These are phyloP conservation scores for Dactylis glomerata DNA, from an alignment of 176 grass and related monocot genomes.

Conservation along the genomic window DNA sequence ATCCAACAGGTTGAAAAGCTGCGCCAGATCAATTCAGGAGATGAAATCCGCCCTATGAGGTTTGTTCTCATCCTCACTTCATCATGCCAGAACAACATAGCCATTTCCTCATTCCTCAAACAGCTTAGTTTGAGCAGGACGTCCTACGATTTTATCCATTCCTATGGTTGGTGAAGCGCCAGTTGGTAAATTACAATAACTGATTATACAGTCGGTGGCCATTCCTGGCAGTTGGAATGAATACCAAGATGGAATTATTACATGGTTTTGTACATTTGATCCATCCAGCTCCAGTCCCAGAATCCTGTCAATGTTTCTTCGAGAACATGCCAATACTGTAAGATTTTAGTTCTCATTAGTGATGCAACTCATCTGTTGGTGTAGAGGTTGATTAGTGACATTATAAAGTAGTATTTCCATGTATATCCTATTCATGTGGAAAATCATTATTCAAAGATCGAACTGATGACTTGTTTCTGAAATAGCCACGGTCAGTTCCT, in stretches of 20 bases:
- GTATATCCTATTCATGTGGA: not conserved
- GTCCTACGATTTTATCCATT: slow-evolving; percentile 54
- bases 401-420: not conserved
- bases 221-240: not conserved
- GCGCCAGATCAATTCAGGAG: slow-evolving; percentile 49
- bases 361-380: not conserved
- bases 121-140: slow-evolving; percentile 47
- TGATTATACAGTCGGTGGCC: not conserved
- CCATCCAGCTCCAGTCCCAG: not conserved
- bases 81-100: not conserved
- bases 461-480: not conserved
- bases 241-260: slow-evolving; percentile 14
- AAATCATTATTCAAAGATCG: not conserved
- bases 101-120: not conserved
- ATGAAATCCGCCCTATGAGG: slow-evolving; percentile 53
- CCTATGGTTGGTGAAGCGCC: slow-evolving; percentile 46
- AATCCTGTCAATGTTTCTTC: no score
- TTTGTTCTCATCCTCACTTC: slow-evolving; percentile 15
- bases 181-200: slow-evolving; percentile 41
- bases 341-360: not conserved
- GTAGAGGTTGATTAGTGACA: not conserved
- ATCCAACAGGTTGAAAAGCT: slow-evolving; percentile 55
- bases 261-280: not conserved
- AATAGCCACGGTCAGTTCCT: not conserved
- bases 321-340: not conserved